Conservation (phyloP, 1,284 basidiomycete genomes). For the Hemileia vastatrix region DNA sequence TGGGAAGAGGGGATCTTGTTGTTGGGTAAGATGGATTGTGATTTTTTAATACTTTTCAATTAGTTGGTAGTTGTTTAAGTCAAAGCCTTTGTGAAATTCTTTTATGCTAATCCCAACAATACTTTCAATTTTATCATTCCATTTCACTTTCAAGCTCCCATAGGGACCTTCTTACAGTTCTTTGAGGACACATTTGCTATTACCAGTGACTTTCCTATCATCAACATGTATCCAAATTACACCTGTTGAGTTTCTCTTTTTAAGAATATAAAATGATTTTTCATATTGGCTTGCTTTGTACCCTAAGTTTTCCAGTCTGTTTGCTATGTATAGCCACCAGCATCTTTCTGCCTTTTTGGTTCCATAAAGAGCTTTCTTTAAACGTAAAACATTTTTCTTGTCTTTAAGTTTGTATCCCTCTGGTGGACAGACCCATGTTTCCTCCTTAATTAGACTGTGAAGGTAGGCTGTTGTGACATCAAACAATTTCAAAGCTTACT, state of each 20-base stretch:
- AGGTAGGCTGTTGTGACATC: conserved; percentile 8
- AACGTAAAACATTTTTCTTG: too few relatives aligned
- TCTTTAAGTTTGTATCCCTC: too few relatives aligned
- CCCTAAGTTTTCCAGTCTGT: background rate
- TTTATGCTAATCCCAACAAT: background rate
- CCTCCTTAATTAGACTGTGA: conserved; percentile 10
- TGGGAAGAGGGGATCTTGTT: too few relatives aligned
- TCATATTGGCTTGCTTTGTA: background rate
- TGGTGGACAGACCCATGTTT: background rate
- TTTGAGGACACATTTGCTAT: background rate
- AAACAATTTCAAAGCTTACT: conserved; percentile 1
- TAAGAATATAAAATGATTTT: background rate
- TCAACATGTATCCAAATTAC: conserved; percentile 3
- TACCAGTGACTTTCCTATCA: background rate
- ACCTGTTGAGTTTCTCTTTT: background rate
- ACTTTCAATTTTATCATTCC: background rate
- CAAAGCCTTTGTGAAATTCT: background rate
- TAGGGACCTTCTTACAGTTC: background rate
- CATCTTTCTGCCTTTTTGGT: background rate
- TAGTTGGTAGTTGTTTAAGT: too few relatives aligned
- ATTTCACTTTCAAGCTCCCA: background rate
- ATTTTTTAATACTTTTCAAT: too few relatives aligned
- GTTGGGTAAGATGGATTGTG: too few relatives aligned
- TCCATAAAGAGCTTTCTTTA: background rate
- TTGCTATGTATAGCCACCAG: background rate